A percentile compares a stretch with the other conserved stretches of the same genome.
Evolutionary conservation across 2,329 filamentous ascomycete species (phyloP).

Genomic region (Corynespora cassiicola): DNA sequence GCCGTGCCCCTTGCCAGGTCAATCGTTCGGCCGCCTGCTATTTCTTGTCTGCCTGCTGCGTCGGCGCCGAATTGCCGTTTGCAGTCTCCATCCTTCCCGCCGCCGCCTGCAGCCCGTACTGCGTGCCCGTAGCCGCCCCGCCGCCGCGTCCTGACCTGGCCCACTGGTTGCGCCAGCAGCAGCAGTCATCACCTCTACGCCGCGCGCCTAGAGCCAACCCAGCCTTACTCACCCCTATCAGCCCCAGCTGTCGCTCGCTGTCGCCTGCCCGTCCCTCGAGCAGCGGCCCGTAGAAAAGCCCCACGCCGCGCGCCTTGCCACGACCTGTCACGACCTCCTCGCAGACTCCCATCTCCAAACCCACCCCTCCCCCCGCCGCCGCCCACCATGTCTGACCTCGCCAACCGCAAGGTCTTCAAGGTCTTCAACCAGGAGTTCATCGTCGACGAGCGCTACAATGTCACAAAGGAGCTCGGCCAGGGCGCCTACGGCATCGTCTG

Average conservation of each 20-base stretch:
- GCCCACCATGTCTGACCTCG: constrained; percentile 63
- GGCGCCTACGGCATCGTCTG: constrained; percentile 99
- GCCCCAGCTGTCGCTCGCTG: constrained; percentile 26
- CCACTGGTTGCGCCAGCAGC: constrained; percentile 16
- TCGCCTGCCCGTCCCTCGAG: constrained; percentile 17
- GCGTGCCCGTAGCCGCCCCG: too few species aligned
- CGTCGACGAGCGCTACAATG: constrained; percentile 96
- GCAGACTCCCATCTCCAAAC: constrained; percentile 2
- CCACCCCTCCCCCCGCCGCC: constrained; percentile 6
- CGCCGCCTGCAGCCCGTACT: too few species aligned
- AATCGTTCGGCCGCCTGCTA: too few species aligned
- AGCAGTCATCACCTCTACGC: constrained; percentile 32
- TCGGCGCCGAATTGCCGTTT: too few species aligned
- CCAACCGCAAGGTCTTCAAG: constrained; percentile 71
- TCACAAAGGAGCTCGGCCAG: constrained; percentile 98
- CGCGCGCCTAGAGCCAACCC: constrained; percentile 33
- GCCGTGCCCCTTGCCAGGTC: too few species aligned
- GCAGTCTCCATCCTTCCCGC: too few species aligned
- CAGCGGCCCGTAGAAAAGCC: constrained; percentile 3
- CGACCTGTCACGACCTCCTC: constrained; percentile 4
- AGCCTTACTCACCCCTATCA: too few species aligned
- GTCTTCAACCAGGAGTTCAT: constrained; percentile 99
- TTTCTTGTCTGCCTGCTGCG: too few species aligned
- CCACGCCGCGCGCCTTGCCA: not conserved
- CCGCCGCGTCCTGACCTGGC: constrained; percentile 14